Conservation (phyloP, 1,284 basidiomycete genomes). For the Lentinula novae-zelandiae region DNA sequence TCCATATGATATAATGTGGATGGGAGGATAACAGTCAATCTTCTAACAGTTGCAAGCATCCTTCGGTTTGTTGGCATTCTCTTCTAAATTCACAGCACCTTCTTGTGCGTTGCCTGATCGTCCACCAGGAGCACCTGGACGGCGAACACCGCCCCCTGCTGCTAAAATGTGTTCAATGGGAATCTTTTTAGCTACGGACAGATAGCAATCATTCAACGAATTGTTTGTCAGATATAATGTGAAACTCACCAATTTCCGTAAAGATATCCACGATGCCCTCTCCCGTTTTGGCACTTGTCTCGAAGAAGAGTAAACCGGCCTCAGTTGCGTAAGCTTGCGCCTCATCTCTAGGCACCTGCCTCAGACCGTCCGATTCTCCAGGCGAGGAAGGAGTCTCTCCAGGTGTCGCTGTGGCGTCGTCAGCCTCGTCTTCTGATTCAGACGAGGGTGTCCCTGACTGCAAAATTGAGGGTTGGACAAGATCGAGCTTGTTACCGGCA, state of each 20-base stretch:
- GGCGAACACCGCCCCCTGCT: slow-evolving; percentile 57
- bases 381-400: slow-evolving; percentile 56
- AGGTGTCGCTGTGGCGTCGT: slow-evolving; percentile 84
- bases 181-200: slow-evolving; percentile 83
- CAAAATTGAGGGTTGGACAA: slow-evolving; percentile 71
- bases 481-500: slow-evolving; percentile 94
- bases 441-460: slow-evolving; percentile 46
- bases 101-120: slow-evolving; percentile 51
- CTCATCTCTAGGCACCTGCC: slow-evolving; percentile 91
- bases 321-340: slow-evolving; percentile 96
- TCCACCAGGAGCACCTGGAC: slow-evolving; percentile 55
- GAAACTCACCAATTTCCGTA: slow-evolving; percentile 87
- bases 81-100: slow-evolving; percentile 69
- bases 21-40: not conserved
- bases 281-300: slow-evolving; percentile 98
- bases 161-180: slow-evolving; percentile 91
- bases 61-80: slow-evolving; percentile 62
- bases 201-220: not conserved
- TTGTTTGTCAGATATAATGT: not conserved
- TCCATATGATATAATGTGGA: slow-evolving; percentile 17
- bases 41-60: slow-evolving; percentile 77
- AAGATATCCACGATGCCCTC: slow-evolving; percentile 97
- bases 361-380: slow-evolving; percentile 60
- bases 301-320: slow-evolving; percentile 91
- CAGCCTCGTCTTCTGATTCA: slow-evolving; percentile 78